Base-by-base conservation (phyloP, 371 early-diverging fungal genomes). In the Gilbertella persicaria region DNA sequence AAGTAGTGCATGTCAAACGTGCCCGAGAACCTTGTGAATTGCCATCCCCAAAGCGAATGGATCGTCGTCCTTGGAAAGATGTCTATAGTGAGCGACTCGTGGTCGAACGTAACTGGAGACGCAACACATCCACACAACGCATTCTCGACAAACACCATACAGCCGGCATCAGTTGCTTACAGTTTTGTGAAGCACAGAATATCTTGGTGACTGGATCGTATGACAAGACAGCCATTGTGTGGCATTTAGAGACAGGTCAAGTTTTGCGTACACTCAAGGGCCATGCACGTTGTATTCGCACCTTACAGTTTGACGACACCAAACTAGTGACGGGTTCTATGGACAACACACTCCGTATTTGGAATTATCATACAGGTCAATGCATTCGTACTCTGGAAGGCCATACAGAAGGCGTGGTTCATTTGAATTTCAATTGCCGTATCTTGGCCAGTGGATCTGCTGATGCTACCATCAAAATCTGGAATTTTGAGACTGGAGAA, bases 291-390 rank as follows among this genome's bases (percentile, higher is more conserved):
- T 82, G 85, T 13, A 89, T 99, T 13, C 82, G 92, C 3, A 88
- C 89, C 0, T 82, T 98, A 3, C 95, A 91, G 57, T 91, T 92
- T 58, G 91, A 92, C 62, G 86, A 87, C 39, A 80, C 84, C 54
- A 92, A 89, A 58, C 73, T 93, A 14, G 87, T 94, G 16, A 88
- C 92, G 12, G 93, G 92, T n/a, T 93, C 94, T 1, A 83, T 90
- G 67, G 99, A 99, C 59, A 85, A 91, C 36, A 96, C 96, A 0
- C 83, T 99, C n/a, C 76, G 90, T 55, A 89, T 99, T 53, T 99
- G 99, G 99, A 93, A 97, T 67, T 91, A 95, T 58, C 88, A 90
- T 48, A 91, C 88, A 4, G 98, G 96, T 41, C 76, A 87, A 37
- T 89, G 92, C 51, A 83, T 98, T 36, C 89, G 94, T 38, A 89